A percentile compares a stretch with the other conserved stretches of the same genome.
Evolutionary conservation across 495 filamentous ascomycete species (phyloP).

Genomic region (Podospora australis): DNA sequence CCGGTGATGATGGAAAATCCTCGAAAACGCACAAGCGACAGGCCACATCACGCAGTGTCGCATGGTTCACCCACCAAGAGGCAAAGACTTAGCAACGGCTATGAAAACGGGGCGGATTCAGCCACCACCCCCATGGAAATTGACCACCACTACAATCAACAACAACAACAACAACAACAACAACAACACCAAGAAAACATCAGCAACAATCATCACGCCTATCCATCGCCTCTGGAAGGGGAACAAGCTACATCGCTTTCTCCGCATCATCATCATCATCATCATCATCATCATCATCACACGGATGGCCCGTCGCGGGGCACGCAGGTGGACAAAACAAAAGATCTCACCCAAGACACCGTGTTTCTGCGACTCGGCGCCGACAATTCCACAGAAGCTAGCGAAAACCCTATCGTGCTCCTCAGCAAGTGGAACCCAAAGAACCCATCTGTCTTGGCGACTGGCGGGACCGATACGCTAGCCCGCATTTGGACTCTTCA

Average conservation of each 20-base stretch:
- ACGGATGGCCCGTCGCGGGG: slow-evolving; percentile 63
- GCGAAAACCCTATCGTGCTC: slow-evolving; percentile 53
- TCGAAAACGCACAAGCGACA: slow-evolving; percentile 45
- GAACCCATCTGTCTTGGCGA: slow-evolving; percentile 67
- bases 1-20: slow-evolving; percentile 38
- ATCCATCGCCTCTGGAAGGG: slow-evolving; percentile 50
- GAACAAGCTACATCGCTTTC: slow-evolving; percentile 50
- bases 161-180: slow-evolving; percentile 39
- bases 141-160: slow-evolving; percentile 39
- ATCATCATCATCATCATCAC: no score
- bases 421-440: slow-evolving; percentile 70
- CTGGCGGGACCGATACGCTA: slow-evolving; percentile 68
- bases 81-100: slow-evolving; percentile 53
- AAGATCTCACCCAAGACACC: slow-evolving; percentile 58
- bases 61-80: slow-evolving; percentile 50
- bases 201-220: slow-evolving; percentile 47
- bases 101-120: slow-evolving; percentile 55
- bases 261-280: no score
- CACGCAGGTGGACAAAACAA: slow-evolving; percentile 64
- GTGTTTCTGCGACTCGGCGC: slow-evolving; percentile 55
- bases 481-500: slow-evolving; percentile 73
- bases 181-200: slow-evolving; percentile 32
- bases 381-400: slow-evolving; percentile 48
- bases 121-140: slow-evolving; percentile 56
- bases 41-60: slow-evolving; percentile 35